A percentile compares a stretch with the other conserved stretches of the same genome.
Evolutionary conservation across 73 alveolate genomes (phyloP).

Genomic region (Blepharisma stoltei): DNA sequence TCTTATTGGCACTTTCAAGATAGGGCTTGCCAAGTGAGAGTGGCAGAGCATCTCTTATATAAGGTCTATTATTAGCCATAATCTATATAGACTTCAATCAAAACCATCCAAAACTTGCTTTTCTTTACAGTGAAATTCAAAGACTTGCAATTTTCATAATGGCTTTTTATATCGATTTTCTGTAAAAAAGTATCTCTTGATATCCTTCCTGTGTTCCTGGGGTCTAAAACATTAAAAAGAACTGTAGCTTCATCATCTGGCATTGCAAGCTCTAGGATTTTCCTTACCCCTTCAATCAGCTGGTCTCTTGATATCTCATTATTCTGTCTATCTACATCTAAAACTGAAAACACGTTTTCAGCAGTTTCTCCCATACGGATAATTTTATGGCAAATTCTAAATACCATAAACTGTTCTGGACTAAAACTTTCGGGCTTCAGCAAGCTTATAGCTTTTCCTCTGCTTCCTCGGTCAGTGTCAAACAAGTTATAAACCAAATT

Average conservation of each 20-base stretch:
- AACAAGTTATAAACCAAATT: background rate
- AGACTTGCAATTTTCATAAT: background rate
- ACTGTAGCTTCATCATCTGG: background rate
- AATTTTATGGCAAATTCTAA: background rate
- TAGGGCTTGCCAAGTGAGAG: no score
- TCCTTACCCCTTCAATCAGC: background rate
- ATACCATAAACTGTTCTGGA: background rate
- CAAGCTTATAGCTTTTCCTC: conserved; percentile 17
- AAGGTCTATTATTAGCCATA: no score
- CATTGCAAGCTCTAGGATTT: background rate
- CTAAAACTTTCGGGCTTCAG: background rate
- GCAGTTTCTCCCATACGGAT: background rate
- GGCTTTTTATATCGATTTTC: background rate
- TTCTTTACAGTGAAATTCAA: background rate
- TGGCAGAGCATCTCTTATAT: no score
- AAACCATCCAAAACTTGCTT: background rate
- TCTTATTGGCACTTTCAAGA: no score
- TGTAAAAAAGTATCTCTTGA: background rate
- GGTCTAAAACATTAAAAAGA: no score
- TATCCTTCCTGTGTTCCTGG: background rate
- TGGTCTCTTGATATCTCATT: background rate
- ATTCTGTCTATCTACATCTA: background rate
- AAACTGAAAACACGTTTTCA: background rate
- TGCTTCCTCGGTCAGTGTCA: background rate
- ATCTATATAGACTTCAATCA: background rate